phyloP scores from a whole-genome alignment of 208 protist genomes.

The Porcisia deanei region DNA sequence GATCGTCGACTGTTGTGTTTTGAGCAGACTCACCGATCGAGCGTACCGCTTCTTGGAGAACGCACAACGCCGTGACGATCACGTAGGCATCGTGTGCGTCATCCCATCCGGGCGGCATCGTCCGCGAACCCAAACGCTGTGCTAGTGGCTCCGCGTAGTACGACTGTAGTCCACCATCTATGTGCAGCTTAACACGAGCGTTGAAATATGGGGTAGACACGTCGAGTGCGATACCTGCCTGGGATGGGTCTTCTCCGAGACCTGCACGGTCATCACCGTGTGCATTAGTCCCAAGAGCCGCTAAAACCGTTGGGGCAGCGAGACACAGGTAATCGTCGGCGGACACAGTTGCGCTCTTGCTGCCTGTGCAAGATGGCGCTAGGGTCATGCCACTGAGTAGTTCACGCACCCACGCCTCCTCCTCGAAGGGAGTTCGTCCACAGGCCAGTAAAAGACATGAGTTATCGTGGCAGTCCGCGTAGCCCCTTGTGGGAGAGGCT shows the following conservation, averaged over 20 bases:
- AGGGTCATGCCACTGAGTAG: conserved; percentile 14
- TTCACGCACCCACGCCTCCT: conserved; percentile 39
- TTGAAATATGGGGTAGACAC: conserved; percentile 2
- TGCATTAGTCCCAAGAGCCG: neutral
- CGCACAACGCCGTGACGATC: conserved; percentile 12
- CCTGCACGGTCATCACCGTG: neutral
- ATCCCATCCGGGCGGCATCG: neutral
- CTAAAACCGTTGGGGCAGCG: neutral
- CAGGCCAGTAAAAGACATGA: conserved; percentile 28
- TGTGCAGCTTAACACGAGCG: conserved; percentile 1
- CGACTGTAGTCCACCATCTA: conserved; percentile 2
- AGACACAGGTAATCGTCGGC: neutral
- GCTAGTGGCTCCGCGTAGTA: conserved; percentile 4
- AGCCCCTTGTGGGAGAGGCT: neutral
- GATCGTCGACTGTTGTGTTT: neutral
- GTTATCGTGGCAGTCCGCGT: neutral
- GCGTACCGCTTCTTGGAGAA: conserved; percentile 19
- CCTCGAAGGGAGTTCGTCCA: conserved; percentile 30
- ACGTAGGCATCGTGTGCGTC: conserved; percentile 20
- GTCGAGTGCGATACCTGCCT: neutral
- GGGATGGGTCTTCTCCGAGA: neutral
- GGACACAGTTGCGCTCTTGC: neutral
- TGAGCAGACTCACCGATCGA: neutral
- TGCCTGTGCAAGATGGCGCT: neutral
- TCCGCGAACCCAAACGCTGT: neutral